phyloP scores from a whole-genome alignment of 2,329 filamentous ascomycete species.

The Penicillium sp. region DNA sequence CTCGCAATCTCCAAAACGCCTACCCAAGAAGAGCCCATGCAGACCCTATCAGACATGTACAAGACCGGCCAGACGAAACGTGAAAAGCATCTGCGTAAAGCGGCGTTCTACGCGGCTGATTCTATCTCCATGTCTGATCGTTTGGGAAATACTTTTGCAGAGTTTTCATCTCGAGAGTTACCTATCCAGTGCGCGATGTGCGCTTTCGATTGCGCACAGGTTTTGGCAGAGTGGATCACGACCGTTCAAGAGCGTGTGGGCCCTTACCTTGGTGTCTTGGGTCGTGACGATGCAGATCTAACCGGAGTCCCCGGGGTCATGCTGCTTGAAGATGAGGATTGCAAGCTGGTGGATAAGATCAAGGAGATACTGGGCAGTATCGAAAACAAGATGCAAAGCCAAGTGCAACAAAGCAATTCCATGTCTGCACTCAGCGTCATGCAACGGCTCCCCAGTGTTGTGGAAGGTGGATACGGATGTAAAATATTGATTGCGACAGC shows the following conservation, averaged over 20 bases:
- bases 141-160: slow-evolving; percentile 80
- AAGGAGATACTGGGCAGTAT: slow-evolving; percentile 74
- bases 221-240: slow-evolving; percentile 90
- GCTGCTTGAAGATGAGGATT: slow-evolving; percentile 88
- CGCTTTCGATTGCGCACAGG: slow-evolving; percentile 89
- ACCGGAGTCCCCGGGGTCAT: slow-evolving; percentile 81
- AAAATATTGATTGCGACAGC: slow-evolving; percentile 83
- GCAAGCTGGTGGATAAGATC: slow-evolving; percentile 80
- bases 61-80: slow-evolving; percentile 60
- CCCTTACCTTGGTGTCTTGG: slow-evolving; percentile 81
- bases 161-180: slow-evolving; percentile 79
- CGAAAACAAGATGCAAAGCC: slow-evolving; percentile 73
- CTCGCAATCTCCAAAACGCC: slow-evolving; percentile 38
- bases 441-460: slow-evolving; percentile 58
- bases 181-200: slow-evolving; percentile 91
- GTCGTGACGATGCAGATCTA: slow-evolving; percentile 77
- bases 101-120: slow-evolving; percentile 93
- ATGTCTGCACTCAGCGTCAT: slow-evolving; percentile 54
- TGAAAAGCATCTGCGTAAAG: slow-evolving; percentile 85
- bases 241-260: slow-evolving; percentile 95
- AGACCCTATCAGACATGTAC: slow-evolving; percentile 32
- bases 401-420: slow-evolving; percentile 56
- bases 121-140: slow-evolving; percentile 87
- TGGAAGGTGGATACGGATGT: slow-evolving; percentile 74
- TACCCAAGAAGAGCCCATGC: slow-evolving; percentile 36